Percentiles rank a stretch among this genome's conserved stretches.
These are phyloP conservation scores for Candida palmyrensis DNA, from an alignment of 805 yeast genomes.

Conservation along the genomic window DNA sequence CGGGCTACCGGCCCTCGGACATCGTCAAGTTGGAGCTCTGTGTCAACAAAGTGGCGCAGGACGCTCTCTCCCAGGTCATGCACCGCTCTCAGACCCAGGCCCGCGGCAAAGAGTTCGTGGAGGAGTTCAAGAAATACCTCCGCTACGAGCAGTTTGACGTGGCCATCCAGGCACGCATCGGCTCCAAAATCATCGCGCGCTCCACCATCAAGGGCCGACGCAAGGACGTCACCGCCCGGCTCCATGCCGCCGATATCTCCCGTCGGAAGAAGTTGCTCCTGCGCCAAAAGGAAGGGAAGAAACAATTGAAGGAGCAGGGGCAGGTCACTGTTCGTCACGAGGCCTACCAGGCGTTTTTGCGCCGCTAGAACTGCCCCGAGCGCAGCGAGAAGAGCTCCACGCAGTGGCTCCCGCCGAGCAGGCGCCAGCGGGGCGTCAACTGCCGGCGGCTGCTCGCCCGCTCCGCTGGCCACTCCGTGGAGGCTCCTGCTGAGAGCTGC, in stretches of 20 bases:
- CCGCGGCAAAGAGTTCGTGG: slow-evolving; percentile 78
- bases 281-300: slow-evolving; percentile 93
- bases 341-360: slow-evolving; percentile 83
- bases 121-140: slow-evolving; percentile 72
- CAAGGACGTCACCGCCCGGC: slow-evolving; percentile 88
- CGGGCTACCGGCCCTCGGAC: slow-evolving; percentile 77
- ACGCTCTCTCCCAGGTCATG: slow-evolving; percentile 88
- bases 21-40: slow-evolving; percentile 83
- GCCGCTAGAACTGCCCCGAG: no score
- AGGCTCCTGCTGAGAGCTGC: no score
- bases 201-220: slow-evolving; percentile 91
- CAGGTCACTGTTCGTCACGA: slow-evolving; percentile 73
- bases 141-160: slow-evolving; percentile 87
- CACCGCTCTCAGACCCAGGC: slow-evolving; percentile 72
- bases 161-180: slow-evolving; percentile 84
- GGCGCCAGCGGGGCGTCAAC: no score
- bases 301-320: slow-evolving; percentile 74
- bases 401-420: no score
- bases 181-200: slow-evolving; percentile 75
- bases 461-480: no score
- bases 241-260: slow-evolving; percentile 91
- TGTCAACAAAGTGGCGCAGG: slow-evolving; percentile 85
- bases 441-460: no score
- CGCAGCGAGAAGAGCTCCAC: no score
- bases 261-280: slow-evolving; percentile 83